Percentiles rank a stretch among this genome's conserved stretches.
phyloP scores from a whole-genome alignment of 257 asterid genomes.

The Primulina huaijiensis region DNA sequence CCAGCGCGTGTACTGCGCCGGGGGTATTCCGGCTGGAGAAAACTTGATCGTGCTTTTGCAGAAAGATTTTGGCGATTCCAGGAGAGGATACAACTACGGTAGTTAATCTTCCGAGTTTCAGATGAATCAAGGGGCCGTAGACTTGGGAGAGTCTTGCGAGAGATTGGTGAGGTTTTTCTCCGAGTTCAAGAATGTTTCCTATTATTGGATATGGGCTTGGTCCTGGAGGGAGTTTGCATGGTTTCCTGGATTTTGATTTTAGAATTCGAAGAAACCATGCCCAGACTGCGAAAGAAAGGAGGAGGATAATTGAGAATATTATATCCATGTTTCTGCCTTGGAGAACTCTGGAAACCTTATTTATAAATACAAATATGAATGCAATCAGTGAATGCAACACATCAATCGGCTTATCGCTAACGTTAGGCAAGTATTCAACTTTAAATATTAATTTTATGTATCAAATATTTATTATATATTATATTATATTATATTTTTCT shows the following conservation, averaged over 20 bases:
- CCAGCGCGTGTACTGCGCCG: neutral
- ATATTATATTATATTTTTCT: no score
- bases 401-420: no score
- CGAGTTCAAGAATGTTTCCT: slow-evolving; percentile 27
- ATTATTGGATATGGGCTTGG: slow-evolving; percentile 25
- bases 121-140: slow-evolving; percentile 27
- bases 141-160: slow-evolving; percentile 23
- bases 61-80: slow-evolving; percentile 11
- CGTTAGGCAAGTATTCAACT: no score
- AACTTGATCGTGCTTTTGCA: slow-evolving; percentile 23
- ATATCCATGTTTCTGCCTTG: slow-evolving; percentile 20
- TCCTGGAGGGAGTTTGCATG: slow-evolving; percentile 39
- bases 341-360: neutral
- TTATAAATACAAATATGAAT: no score
- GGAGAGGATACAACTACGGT: slow-evolving; percentile 25
- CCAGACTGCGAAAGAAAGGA: neutral
- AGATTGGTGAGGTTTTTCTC: slow-evolving; percentile 24
- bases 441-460: no score
- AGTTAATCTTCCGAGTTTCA: slow-evolving; percentile 19
- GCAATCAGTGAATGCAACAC: no score
- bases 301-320: neutral
- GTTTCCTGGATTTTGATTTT: slow-evolving; percentile 14
- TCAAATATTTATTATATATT: no score
- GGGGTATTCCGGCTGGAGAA: slow-evolving; percentile 8
- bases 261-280: neutral